Base-by-base conservation (phyloP, 805 yeast species). In the Wickerhamiella sergipiensis region DNA sequence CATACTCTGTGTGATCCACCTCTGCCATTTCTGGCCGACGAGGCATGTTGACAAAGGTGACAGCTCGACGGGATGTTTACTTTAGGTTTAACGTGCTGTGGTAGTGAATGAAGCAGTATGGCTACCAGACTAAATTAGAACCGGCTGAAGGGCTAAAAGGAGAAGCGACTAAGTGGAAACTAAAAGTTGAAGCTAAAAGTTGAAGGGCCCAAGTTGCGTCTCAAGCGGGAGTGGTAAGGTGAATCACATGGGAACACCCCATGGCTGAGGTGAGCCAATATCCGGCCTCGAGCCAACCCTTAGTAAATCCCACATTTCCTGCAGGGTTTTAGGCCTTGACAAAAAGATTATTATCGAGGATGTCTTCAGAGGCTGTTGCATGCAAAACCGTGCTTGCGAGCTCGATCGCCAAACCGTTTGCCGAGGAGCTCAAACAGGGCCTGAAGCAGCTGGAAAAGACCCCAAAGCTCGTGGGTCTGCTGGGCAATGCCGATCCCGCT, bases 401-500 rank as follows among this genome's bases (percentile, higher is more conserved):
- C 13, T 77, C 81, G 45, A 84, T 92, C 24, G 92, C 97, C 47
- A 88, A 89, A 62, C 75, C 80, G 6, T 92, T 78, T 65, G 75
- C 78, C 21, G 79, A 79, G 44, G 97, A 92, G 64, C 77, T 92
- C 50, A 71, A 72, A 17, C 62, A 65, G 6, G 79, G 79, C 46
- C 84, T 87, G 9, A 61, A 70, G 22, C 57, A 67, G 18, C 69
- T 88, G 33, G 68, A 62, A 12, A 70, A 76, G 55, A 71, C 74
- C 31, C 97, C 97, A 6, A 77, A 76, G 57, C 71, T 92, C 40
- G 97, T 90, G 33, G 98, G 98, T 0, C 79, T 92, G 54, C 71
- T 92, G 43, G 97, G 97, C 15, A 92, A 92, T 65, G 72, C 75
- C 15, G 98, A 92, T 60, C 97, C 97, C 2, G 96, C 97, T 12